phyloP scores from a whole-genome alignment of 1,139 yeast genomes.

The Suhomyces guaymorum region DNA sequence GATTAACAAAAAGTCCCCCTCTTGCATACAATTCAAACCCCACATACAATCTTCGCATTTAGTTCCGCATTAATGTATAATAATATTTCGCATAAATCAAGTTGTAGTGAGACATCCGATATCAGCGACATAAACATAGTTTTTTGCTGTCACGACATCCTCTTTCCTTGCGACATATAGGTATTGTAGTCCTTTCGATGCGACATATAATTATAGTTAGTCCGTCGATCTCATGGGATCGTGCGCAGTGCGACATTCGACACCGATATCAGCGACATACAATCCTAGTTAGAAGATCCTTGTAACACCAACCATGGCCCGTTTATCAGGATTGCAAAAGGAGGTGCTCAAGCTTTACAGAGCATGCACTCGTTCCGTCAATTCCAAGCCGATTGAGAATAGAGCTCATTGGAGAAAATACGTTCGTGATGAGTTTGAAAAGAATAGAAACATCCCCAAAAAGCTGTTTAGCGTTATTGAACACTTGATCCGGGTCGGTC shows the following conservation, averaged over 20 bases:
- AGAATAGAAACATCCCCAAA: constrained; percentile 58
- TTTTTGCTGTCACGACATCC: no score
- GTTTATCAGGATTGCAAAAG: constrained; percentile 60
- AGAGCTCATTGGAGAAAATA: constrained; percentile 48
- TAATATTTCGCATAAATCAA: no score
- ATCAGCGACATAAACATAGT: no score
- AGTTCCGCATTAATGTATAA: neutral
- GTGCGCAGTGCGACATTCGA: constrained; percentile 1
- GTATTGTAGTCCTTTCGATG: no score
- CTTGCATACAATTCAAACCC: neutral
- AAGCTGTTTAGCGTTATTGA: constrained; percentile 88
- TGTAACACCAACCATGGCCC: constrained; percentile 27
- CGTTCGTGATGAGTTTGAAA: constrained; percentile 62
- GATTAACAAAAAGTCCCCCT: neutral
- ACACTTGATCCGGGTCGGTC: constrained; percentile 77
- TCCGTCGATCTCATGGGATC: no score
- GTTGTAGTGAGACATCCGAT: no score
- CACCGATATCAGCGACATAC: neutral
- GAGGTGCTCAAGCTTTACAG: constrained; percentile 68
- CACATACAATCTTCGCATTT: no score
- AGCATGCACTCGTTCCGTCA: constrained; percentile 53
- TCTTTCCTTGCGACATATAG: no score
- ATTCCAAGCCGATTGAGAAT: constrained; percentile 54
- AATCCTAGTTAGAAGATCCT: neutral
- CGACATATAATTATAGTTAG: no score